A percentile compares a stretch with the other conserved stretches of the same genome.
phyloP scores from a whole-genome alignment of 768 basidiomycete genomes.

The Russula sp. region DNA sequence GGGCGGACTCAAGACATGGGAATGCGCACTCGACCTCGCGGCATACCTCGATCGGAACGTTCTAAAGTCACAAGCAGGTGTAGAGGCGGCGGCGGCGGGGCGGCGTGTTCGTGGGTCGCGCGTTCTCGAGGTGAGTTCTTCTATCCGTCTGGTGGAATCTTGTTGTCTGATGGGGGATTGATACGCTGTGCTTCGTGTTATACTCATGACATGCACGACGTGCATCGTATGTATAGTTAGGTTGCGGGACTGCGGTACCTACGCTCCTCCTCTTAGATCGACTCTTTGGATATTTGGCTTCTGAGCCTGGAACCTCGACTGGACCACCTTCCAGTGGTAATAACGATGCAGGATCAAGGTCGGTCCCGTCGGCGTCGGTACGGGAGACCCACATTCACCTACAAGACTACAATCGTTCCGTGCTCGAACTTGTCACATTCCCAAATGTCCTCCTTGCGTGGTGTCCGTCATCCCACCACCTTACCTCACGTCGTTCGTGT shows the following conservation, averaged over 20 bases:
- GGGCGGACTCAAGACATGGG: conserved; percentile 97
- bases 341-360: conserved; percentile 8
- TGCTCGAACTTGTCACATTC: conserved; percentile 72
- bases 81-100: conserved; percentile 24
- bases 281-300: conserved; percentile 45
- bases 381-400: conserved; percentile 60
- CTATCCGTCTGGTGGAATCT: neutral
- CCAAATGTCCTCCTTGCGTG: conserved; percentile 78
- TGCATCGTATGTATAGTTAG: conserved; percentile 51
- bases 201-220: neutral
- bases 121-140: conserved; percentile 63
- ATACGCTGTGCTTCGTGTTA: conserved; percentile 6
- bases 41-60: conserved; percentile 49
- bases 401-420: conserved; percentile 89
- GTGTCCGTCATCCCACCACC: conserved; percentile 53
- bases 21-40: conserved; percentile 87
- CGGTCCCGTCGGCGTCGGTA: neutral
- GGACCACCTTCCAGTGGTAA: neutral
- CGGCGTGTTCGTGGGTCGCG: conserved; percentile 46
- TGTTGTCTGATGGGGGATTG: neutral
- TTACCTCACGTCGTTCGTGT: neutral
- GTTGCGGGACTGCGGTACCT: conserved; percentile 91
- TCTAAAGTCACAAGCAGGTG: conserved; percentile 26
- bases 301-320: neutral
- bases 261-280: conserved; percentile 67